These are phyloP conservation scores for Pogostemon cablin DNA, from an alignment of 257 asterid species.

Conservation along the genomic window DNA sequence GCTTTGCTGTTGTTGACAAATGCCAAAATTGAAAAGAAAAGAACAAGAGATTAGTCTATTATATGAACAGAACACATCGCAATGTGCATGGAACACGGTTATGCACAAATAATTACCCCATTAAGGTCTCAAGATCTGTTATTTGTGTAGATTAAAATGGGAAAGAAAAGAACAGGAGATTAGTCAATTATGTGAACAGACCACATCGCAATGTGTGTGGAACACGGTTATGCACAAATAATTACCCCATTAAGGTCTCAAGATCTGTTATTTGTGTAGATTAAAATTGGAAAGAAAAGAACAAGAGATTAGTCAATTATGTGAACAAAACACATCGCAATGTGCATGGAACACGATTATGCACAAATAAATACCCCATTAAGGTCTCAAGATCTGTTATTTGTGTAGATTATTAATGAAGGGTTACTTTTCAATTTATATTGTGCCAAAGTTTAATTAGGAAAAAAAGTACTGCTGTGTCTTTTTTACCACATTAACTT, in stretches of 20 bases:
- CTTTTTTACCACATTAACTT: background rate
- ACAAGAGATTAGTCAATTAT: constrained; percentile 6
- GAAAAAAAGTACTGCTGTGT: background rate
- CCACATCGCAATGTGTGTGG: no score
- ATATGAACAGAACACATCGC: no score
- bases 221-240: no score
- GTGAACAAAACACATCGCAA: background rate
- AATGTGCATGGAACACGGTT: no score
- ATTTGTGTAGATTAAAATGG: no score
- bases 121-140: no score
- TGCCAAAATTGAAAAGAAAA: background rate
- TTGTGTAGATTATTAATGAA: background rate
- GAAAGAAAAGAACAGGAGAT: no score
- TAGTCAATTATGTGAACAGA: no score
- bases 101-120: no score
- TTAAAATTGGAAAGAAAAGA: constrained; percentile 1
- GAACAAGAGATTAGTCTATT: no score
- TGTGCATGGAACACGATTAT: background rate
- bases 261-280: no score
- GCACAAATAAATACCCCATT: background rate
- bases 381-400: background rate
- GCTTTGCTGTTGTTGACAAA: background rate
- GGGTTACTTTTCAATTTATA: background rate
- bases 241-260: no score
- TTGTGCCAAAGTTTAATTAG: background rate